Evolutionary conservation across 2,329 filamentous ascomycete species (phyloP).

Genomic region (Curvularia spicifera): DNA sequence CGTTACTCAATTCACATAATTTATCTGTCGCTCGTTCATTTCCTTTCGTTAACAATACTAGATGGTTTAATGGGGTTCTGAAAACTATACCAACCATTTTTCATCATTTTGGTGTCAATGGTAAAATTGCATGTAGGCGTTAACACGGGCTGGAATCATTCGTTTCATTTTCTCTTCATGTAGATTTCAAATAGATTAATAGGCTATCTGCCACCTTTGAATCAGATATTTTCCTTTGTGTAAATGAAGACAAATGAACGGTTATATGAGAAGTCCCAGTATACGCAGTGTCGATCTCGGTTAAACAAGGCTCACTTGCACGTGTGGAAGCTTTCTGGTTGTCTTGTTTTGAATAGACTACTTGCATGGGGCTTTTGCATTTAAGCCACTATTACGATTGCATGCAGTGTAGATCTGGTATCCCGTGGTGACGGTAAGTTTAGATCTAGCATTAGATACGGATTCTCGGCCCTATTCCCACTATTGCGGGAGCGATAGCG

Average conservation of each 20-base stretch:
- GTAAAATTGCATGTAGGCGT: background rate
- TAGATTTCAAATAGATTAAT: background rate
- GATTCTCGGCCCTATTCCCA: background rate
- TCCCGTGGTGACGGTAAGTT: background rate
- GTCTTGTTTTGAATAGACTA: too few species aligned
- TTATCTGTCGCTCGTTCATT: background rate
- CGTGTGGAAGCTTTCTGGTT: too few species aligned
- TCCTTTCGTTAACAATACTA: background rate
- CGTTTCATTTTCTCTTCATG: background rate
- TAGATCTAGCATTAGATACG: background rate
- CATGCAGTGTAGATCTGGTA: background rate
- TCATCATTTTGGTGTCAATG: background rate
- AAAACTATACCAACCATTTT: background rate
- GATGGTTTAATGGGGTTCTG: background rate
- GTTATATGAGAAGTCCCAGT: background rate
- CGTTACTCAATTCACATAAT: background rate
- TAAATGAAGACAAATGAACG: background rate
- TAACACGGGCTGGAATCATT: background rate
- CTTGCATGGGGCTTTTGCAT: background rate
- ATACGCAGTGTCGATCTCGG: background rate
- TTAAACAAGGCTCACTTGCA: background rate
- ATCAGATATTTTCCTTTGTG: background rate
- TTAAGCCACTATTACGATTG: background rate
- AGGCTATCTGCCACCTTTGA: background rate
- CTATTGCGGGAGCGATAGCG: background rate